Percentiles rank a stretch among this genome's conserved stretches.
Conservation (phyloP, 306 rosid species). For the Lagenaria siceraria region DNA sequence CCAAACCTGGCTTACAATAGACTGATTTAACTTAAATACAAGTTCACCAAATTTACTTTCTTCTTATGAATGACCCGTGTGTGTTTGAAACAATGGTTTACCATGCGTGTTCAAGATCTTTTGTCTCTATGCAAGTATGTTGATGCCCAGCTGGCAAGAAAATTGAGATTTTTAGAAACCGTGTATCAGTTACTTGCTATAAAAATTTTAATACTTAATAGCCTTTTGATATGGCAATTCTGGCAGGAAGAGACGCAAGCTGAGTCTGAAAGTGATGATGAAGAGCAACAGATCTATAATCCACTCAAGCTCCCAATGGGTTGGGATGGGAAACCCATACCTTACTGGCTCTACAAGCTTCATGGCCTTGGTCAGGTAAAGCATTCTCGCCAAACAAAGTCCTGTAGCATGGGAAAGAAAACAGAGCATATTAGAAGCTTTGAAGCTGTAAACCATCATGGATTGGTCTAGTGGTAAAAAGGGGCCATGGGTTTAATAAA, state of each 20-base stretch:
- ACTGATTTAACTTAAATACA: not conserved
- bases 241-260: conserved; percentile 85
- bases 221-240: not conserved
- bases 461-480: too few relatives aligned
- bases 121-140: not conserved
- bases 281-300: conserved; percentile 93
- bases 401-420: not conserved
- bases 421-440: not conserved
- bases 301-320: conserved; percentile 99
- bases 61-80: not conserved
- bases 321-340: conserved; percentile 99
- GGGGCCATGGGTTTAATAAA: too few relatives aligned
- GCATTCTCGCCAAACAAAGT: not conserved
- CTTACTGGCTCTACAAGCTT: conserved; percentile 95
- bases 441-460: too few relatives aligned
- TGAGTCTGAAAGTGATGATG: conserved; percentile 89
- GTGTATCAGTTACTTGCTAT: not conserved
- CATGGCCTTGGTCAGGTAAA: conserved; percentile 99
- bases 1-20: not conserved
- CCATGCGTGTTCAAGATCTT: not conserved
- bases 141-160: not conserved
- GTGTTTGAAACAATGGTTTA: not conserved
- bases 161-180: not conserved
- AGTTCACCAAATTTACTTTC: not conserved
- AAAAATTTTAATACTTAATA: not conserved